phyloP scores from a whole-genome alignment of 1,284 basidiomycete species.

The Coniferiporia sulphurascens region DNA sequence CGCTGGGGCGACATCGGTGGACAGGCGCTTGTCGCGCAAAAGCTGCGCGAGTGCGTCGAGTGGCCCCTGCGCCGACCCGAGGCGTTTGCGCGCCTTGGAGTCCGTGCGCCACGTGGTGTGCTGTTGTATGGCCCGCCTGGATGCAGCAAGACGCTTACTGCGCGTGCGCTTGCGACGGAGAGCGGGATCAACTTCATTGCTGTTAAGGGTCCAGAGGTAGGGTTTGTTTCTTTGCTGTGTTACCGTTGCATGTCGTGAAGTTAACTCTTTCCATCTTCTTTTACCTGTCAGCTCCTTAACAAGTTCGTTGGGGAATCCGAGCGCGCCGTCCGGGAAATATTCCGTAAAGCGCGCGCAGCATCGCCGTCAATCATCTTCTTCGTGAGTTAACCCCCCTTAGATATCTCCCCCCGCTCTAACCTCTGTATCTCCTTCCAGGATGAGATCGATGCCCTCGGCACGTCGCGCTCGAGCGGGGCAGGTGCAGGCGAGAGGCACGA shows the following conservation, averaged over 20 bases:
- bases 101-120: conserved; percentile 85
- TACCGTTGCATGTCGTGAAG: conserved; percentile 8
- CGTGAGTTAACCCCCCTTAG: conserved; percentile 42
- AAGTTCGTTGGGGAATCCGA: conserved; percentile 99
- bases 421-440: too few relatives aligned
- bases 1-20: conserved; percentile 90
- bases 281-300: conserved; percentile 68
- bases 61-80: conserved; percentile 91
- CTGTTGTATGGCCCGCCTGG: conserved; percentile 96
- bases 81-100: conserved; percentile 83
- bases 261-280: not conserved
- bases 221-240: conserved; percentile 20
- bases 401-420: too few relatives aligned
- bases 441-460: conserved; percentile 93
- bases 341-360: conserved; percentile 90
- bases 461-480: conserved; percentile 65
- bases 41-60: conserved; percentile 84
- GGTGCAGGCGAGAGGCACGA: conserved; percentile 61
- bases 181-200: conserved; percentile 96
- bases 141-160: conserved; percentile 95
- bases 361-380: conserved; percentile 97
- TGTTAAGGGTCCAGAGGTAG: conserved; percentile 95
- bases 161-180: conserved; percentile 91
- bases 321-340: conserved; percentile 90
- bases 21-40: conserved; percentile 73